Conservation (phyloP, 2,329 filamentous ascomycete species). For the Aspergillus fijiensis region DNA sequence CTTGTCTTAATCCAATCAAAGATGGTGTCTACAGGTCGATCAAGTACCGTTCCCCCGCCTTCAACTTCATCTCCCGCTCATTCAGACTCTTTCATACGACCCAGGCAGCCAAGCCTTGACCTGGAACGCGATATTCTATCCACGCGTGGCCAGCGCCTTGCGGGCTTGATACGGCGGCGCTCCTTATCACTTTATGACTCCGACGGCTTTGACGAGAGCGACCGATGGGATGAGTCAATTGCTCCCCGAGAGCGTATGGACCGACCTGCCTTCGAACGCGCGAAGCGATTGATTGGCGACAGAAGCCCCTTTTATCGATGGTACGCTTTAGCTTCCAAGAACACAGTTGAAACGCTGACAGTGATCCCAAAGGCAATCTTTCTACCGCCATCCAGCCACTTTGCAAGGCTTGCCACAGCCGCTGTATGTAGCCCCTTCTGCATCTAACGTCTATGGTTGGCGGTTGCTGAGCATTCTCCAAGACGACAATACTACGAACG, state of each 20-base stretch:
- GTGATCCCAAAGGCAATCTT: slow-evolving; percentile 57
- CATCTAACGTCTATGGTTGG: neutral
- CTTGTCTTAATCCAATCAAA: neutral
- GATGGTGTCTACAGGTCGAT: slow-evolving; percentile 13
- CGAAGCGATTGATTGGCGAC: slow-evolving; percentile 69
- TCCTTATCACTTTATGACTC: slow-evolving; percentile 21
- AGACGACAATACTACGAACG: slow-evolving; percentile 83
- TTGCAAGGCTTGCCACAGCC: slow-evolving; percentile 69
- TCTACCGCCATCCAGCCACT: slow-evolving; percentile 79
- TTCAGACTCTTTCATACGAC: slow-evolving; percentile 18
- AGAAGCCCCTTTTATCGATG: slow-evolving; percentile 83
- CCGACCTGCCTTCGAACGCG: slow-evolving; percentile 15
- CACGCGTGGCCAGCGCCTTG: slow-evolving; percentile 41
- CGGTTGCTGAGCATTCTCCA: neutral
- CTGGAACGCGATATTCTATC: slow-evolving; percentile 37
- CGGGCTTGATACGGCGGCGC: slow-evolving; percentile 32
- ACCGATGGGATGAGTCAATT: slow-evolving; percentile 10
- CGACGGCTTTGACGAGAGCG: slow-evolving; percentile 18
- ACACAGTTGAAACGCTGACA: neutral
- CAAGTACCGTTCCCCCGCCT: slow-evolving; percentile 9
- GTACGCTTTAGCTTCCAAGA: slow-evolving; percentile 34
- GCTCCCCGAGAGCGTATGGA: slow-evolving; percentile 34
- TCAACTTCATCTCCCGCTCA: slow-evolving; percentile 10
- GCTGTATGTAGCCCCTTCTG: slow-evolving; percentile 51
- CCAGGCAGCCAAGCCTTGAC: slow-evolving; percentile 35